A percentile compares a stretch with the other conserved stretches of the same genome.
These are phyloP conservation scores for Fraxinus cuspidata DNA, from an alignment of 257 asterid genomes.

Conservation along the genomic window DNA sequence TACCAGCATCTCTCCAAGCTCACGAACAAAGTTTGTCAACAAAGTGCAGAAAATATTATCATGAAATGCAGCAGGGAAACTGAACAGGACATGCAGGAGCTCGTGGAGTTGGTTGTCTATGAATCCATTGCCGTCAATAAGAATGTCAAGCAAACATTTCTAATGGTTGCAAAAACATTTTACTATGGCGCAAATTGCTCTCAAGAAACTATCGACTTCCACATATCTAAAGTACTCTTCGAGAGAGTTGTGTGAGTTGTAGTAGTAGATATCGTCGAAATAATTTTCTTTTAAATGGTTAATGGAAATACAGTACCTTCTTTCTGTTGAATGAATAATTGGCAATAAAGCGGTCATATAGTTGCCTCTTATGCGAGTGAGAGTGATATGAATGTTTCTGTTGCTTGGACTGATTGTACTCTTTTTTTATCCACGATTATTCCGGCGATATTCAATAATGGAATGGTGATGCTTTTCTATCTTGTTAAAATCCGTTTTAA, in stretches of 20 bases:
- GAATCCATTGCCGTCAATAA: slow-evolving; percentile 22
- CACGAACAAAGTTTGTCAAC: slow-evolving; percentile 35
- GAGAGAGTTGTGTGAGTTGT: slow-evolving; percentile 30
- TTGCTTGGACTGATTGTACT: no score
- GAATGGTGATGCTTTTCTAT: no score
- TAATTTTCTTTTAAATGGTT: no score
- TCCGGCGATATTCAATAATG: no score
- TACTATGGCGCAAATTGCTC: slow-evolving; percentile 31
- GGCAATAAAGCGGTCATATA: no score
- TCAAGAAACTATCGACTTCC: slow-evolving; percentile 28
- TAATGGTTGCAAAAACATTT: slow-evolving; percentile 37
- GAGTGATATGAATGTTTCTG: no score
- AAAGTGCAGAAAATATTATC: neutral
- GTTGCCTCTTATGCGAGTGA: no score
- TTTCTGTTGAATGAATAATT: no score
- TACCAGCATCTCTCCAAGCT: slow-evolving; percentile 39
- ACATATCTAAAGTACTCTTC: slow-evolving; percentile 39
- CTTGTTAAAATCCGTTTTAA: no score
- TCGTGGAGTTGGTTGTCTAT: slow-evolving; percentile 33
- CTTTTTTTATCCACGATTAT: no score
- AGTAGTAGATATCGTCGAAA: neutral
- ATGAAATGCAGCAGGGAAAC: slow-evolving; percentile 24
- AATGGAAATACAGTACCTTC: no score
- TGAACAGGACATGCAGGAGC: slow-evolving; percentile 30
- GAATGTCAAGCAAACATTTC: slow-evolving; percentile 43